phyloP scores from a whole-genome alignment of 169 alveolate genomes.

The Theileria parva region DNA sequence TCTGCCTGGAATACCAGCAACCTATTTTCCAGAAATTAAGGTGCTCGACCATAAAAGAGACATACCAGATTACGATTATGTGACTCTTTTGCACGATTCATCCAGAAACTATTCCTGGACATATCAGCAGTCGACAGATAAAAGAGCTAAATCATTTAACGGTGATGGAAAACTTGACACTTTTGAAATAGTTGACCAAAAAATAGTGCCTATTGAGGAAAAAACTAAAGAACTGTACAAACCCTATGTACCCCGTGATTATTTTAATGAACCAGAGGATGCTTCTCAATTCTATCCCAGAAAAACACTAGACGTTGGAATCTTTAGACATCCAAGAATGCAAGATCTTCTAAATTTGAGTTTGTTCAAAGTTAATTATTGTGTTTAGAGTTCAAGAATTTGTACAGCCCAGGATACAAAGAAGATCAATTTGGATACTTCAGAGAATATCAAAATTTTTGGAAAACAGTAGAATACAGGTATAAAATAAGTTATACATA shows the following conservation, averaged over 20 bases:
- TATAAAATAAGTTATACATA: conserved; percentile 19
- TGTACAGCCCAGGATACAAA: not conserved
- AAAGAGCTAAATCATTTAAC: conserved; percentile 31
- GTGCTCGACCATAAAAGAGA: conserved; percentile 71
- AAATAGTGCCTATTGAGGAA: conserved; percentile 20
- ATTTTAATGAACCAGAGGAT: conserved; percentile 56
- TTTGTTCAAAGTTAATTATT: conserved; percentile 39
- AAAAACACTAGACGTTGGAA: conserved; percentile 72
- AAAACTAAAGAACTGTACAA: conserved; percentile 10
- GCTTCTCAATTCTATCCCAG: conserved; percentile 49
- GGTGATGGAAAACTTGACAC: conserved; percentile 53
- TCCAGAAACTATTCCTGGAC: conserved; percentile 75
- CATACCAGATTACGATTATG: conserved; percentile 75
- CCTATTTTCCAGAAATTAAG: conserved; percentile 64
- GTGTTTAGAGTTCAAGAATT: conserved; percentile 20
- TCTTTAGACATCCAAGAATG: conserved; percentile 78
- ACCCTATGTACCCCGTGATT: conserved; percentile 66
- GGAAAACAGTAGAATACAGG: conserved; percentile 53
- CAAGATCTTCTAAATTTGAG: conserved; percentile 75
- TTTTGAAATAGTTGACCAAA: conserved; percentile 33
- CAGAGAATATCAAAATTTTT: conserved; percentile 64
- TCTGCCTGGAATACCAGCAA: conserved; percentile 68
- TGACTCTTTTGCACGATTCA: conserved; percentile 73
- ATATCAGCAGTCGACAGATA: conserved; percentile 44
- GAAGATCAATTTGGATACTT: conserved; percentile 38